phyloP scores from a whole-genome alignment of 2,329 filamentous ascomycete genomes.

The Fusarium nematophilum region DNA sequence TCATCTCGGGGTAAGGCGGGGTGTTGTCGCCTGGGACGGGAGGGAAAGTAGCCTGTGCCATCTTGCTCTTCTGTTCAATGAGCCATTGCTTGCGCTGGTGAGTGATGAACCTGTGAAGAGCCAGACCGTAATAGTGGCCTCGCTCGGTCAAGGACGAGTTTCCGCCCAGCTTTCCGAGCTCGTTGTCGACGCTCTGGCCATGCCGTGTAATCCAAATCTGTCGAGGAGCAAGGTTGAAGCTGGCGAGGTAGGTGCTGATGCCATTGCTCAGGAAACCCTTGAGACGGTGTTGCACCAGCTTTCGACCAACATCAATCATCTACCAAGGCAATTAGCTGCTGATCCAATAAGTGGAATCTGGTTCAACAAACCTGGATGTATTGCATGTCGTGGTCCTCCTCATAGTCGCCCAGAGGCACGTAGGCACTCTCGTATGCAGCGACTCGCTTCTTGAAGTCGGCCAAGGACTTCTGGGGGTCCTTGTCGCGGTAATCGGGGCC shows the following conservation, averaged over 20 bases:
- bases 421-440: constrained; percentile 95
- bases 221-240: constrained; percentile 94
- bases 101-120: constrained; percentile 86
- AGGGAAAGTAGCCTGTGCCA: constrained; percentile 83
- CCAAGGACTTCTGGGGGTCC: constrained; percentile 84
- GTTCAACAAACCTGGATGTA: constrained; percentile 77
- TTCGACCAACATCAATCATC: constrained; percentile 97
- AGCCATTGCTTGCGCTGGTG: constrained; percentile 85
- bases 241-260: constrained; percentile 93
- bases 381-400: constrained; percentile 90
- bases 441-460: constrained; percentile 93
- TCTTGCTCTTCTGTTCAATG: constrained; percentile 81
- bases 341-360: background rate
- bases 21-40: constrained; percentile 91
- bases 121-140: constrained; percentile 81
- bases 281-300: constrained; percentile 90
- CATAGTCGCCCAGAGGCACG: constrained; percentile 87
- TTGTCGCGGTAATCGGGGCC: constrained; percentile 97
- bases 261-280: constrained; percentile 92
- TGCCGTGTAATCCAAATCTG: constrained; percentile 99
- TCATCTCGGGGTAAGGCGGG: constrained; percentile 90
- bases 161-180: constrained; percentile 88
- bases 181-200: constrained; percentile 90
- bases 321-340: constrained; percentile 51
- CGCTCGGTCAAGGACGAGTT: constrained; percentile 86